phyloP scores from a whole-genome alignment of 768 basidiomycete genomes.

The Multifurca ochricompacta region DNA sequence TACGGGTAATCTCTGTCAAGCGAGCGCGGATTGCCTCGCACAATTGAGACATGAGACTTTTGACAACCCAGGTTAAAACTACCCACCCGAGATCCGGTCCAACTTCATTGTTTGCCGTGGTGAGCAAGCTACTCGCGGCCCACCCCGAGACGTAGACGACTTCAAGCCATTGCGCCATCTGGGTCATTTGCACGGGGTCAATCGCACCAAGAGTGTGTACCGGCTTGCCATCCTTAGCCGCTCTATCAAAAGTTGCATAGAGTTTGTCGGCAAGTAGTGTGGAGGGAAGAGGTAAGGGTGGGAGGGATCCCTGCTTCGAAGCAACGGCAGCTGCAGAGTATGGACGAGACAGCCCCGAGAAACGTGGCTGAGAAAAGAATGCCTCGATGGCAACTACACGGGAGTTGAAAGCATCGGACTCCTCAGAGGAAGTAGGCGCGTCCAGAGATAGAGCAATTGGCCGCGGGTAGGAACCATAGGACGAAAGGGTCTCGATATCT shows the following conservation, averaged over 20 bases:
- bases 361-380: constrained; percentile 75
- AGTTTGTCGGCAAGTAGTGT: constrained; percentile 83
- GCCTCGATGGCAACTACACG: constrained; percentile 55
- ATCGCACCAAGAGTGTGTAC: constrained; percentile 91
- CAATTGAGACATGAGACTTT: not conserved
- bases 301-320: constrained; percentile 82
- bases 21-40: not conserved
- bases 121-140: constrained; percentile 80
- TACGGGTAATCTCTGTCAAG: constrained; percentile 83
- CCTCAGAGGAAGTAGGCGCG: constrained; percentile 49
- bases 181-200: constrained; percentile 91
- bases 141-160: constrained; percentile 91
- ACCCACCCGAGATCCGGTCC: constrained; percentile 81
- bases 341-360: constrained; percentile 62
- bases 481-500: constrained; percentile 6
- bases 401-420: constrained; percentile 49
- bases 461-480: constrained; percentile 9
- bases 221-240: constrained; percentile 55
- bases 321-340: constrained; percentile 77
- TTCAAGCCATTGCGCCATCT: constrained; percentile 83
- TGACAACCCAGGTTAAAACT: not conserved
- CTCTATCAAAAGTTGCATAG: constrained; percentile 55
- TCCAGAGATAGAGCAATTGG: constrained; percentile 39
- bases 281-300: constrained; percentile 67
- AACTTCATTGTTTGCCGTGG: constrained; percentile 86